A percentile compares a stretch with the other conserved stretches of the same genome.
These are phyloP conservation scores for Fusarium sp. DNA, from an alignment of 2,329 filamentous ascomycete species.

Conservation along the genomic window DNA sequence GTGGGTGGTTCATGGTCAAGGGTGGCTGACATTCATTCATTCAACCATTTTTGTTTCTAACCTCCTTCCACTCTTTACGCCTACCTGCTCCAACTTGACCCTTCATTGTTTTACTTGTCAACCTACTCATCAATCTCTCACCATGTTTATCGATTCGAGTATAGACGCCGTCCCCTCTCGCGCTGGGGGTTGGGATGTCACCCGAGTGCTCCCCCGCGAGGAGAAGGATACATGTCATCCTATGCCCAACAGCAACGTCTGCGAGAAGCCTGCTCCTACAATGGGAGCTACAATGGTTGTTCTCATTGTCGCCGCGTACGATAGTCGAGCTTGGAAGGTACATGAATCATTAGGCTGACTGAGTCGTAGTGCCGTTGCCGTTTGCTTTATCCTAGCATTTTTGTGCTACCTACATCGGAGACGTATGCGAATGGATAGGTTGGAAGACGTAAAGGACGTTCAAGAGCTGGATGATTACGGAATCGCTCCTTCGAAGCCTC, in stretches of 20 bases:
- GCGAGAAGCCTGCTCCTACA: conserved; percentile 37
- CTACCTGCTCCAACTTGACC: neutral
- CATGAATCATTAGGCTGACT: neutral
- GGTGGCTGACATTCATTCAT: conserved; percentile 18
- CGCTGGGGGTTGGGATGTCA: conserved; percentile 20
- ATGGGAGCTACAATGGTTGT: conserved; percentile 28
- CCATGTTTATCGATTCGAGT: conserved; percentile 29
- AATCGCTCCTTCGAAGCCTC: conserved; percentile 9
- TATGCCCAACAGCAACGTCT: conserved; percentile 23
- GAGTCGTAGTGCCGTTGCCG: conserved; percentile 15
- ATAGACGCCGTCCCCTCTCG: conserved; percentile 16
- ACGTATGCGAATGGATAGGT: conserved; percentile 28
- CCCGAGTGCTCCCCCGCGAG: conserved; percentile 35
- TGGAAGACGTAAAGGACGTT: conserved; percentile 39
- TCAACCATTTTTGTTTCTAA: conserved; percentile 13
- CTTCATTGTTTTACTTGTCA: conserved; percentile 6
- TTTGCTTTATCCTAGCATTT: conserved; percentile 28
- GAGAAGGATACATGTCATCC: conserved; percentile 33
- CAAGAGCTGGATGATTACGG: conserved; percentile 47
- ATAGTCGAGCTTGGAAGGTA: neutral
- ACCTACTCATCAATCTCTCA: conserved; percentile 3
- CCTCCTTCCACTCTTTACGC: neutral
- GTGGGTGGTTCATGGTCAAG: conserved; percentile 4
- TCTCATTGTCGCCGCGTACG: conserved; percentile 31
- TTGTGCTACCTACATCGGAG: conserved; percentile 38